Conservation (phyloP, 306 rosid species). For the Bauhinia variegata region DNA sequence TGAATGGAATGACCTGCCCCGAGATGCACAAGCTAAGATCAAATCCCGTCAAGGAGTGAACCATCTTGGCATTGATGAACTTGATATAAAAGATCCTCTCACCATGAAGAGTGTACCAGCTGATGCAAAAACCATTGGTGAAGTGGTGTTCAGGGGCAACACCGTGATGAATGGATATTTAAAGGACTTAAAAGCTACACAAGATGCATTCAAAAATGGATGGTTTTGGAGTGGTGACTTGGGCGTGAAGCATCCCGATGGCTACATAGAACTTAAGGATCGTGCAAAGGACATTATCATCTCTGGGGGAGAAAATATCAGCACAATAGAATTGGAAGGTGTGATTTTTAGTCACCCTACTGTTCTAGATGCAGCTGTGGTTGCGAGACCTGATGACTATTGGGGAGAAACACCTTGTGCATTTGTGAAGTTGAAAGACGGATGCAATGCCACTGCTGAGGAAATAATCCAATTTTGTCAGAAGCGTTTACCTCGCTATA, state of each 20-base stretch:
- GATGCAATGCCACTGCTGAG: constrained; percentile 42
- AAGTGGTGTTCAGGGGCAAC: constrained; percentile 89
- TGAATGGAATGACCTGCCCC: constrained; percentile 73
- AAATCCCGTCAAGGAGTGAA: constrained; percentile 76
- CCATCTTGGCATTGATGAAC: constrained; percentile 72
- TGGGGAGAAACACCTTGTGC: constrained; percentile 98
- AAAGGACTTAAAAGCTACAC: constrained; percentile 63
- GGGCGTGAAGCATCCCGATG: constrained; percentile 78
- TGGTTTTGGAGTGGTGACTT: constrained; percentile 86
- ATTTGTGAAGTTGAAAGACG: constrained; percentile 80
- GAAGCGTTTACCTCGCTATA: constrained; percentile 65
- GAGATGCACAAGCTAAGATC: constrained; percentile 60
- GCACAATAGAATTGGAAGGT: constrained; percentile 86
- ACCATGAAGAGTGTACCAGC: constrained; percentile 79
- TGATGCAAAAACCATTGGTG: constrained; percentile 82
- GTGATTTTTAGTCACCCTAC: constrained; percentile 72
- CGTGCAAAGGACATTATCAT: constrained; percentile 86
- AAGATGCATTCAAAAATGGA: constrained; percentile 74
- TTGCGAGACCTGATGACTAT: constrained; percentile 74
- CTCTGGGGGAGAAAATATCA: constrained; percentile 89
- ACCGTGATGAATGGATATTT: constrained; percentile 86
- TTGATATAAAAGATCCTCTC: constrained; percentile 71
- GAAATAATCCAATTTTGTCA: constrained; percentile 67
- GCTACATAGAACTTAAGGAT: constrained; percentile 82
- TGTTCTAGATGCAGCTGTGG: constrained; percentile 77